Evolutionary conservation across 345 rosid genomes (phyloP).

Genomic region (Pugionium cornutum): DNA sequence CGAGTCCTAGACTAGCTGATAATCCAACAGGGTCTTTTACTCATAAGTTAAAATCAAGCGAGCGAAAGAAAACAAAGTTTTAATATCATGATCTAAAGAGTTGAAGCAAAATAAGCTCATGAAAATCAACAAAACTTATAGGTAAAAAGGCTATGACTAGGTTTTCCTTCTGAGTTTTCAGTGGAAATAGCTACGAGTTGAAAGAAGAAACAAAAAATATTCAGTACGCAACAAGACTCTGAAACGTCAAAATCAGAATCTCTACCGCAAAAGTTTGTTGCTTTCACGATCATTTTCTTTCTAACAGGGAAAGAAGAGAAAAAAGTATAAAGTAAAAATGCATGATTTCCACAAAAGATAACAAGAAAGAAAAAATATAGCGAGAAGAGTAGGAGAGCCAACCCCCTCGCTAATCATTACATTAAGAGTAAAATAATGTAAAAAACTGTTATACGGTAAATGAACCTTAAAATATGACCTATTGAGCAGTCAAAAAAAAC

Average conservation of each 20-base stretch:
- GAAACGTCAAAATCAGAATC: constrained; percentile 84
- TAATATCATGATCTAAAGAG: constrained; percentile 4
- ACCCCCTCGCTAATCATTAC: constrained; percentile 16
- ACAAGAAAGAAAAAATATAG: constrained; percentile 9
- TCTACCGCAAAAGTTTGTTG: constrained; percentile 49
- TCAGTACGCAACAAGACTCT: constrained; percentile 49
- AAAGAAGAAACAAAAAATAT: constrained; percentile 26
- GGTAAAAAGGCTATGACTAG: constrained; percentile 38
- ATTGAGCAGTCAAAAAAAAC: constrained; percentile 5
- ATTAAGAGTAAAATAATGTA: constrained; percentile 33
- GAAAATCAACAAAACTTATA: constrained; percentile 17
- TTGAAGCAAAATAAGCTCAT: constrained; percentile 9
- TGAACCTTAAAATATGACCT: constrained; percentile 8
- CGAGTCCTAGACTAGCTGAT: constrained; percentile 3
- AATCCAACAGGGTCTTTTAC: background rate
- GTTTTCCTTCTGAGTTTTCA: constrained; percentile 35
- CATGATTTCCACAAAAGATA: constrained; percentile 33
- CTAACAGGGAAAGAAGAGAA: constrained; percentile 41
- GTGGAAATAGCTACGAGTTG: constrained; percentile 33
- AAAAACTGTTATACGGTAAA: constrained; percentile 33
- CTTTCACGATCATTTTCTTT: constrained; percentile 44
- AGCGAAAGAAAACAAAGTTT: background rate
- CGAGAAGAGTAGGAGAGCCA: constrained; percentile 20
- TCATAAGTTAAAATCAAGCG: background rate
- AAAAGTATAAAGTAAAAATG: constrained; percentile 22